Evolutionary conservation across 179 eudicot species (phyloP), one percentile per base, ranked within the genome.

Genomic region (Patellifolia procumbens): DNA sequence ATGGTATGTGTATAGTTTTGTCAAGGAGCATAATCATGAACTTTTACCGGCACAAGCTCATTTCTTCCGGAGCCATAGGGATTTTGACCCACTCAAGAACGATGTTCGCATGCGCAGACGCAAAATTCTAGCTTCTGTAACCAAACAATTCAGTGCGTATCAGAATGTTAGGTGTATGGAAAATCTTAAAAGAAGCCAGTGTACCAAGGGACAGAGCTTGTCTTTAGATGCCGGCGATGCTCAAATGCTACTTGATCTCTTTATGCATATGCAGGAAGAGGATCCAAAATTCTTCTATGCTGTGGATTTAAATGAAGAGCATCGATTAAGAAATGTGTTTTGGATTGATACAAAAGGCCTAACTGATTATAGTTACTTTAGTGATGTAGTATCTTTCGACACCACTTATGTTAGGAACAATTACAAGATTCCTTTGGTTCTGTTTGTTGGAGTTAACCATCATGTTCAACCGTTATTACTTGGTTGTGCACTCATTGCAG

Each of bases 11-110:
- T 81, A 72, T 75, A 90, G 68, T 79, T 88, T 85, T 65, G 79
- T 88, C 9, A 85, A 83, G 84, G 91, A 88, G 79, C 93, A 89
- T 80, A 89, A 89, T 62, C 93, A 89, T 85, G 93, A 89, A 74
- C 85, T 89, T 63, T 77, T 86, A 63, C 87, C 86, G 34, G 87
- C 83, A 12, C 88, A 86, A 75, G 86, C 85, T 63, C 85, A 83
- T 80, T 85, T 86, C 64, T 84, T 85, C 53, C 75, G 83, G 72
- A 86, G 88, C 79, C 87, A 86, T 60, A 80, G 88, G 76, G 73
- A 81, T 76, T 60, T 67, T 39, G 87, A 86, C 78, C 78, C 80
- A 15, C 65, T 79, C 56, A 83, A 78, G 78, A 86, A 77, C 66
- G 87, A 87, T 79, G 79, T 78, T 69, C 86, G 83, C 64, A 80